These are phyloP conservation scores for Corchorus capsularis DNA, from an alignment of 345 rosid species.

Conservation along the genomic window DNA sequence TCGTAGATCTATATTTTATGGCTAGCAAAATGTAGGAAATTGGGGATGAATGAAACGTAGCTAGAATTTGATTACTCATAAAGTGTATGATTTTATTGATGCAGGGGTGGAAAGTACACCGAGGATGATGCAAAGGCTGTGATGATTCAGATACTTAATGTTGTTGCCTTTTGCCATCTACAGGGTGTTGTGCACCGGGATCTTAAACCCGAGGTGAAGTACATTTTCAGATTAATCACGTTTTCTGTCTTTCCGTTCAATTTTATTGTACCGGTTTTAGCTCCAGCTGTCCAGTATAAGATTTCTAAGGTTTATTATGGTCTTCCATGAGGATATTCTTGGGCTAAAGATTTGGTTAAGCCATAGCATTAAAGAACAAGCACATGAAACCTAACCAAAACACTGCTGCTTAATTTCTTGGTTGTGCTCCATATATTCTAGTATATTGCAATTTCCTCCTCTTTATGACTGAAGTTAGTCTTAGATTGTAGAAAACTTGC, in stretches of 20 bases:
- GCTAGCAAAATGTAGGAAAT: background rate
- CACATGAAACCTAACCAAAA: background rate
- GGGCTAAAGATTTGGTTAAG: background rate
- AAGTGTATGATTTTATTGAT: slow-evolving; percentile 16
- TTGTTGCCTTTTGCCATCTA: slow-evolving; percentile 94
- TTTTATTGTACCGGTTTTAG: background rate
- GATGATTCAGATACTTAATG: slow-evolving; percentile 82
- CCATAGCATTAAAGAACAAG: background rate
- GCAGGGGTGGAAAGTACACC: slow-evolving; percentile 94
- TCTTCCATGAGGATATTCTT: background rate
- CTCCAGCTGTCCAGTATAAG: background rate
- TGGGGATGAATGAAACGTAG: slow-evolving; percentile 15
- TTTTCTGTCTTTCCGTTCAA: slow-evolving; percentile 5
- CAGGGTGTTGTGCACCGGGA: slow-evolving; percentile 99
- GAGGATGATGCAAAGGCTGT: slow-evolving; percentile 97
- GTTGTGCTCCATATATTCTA: background rate
- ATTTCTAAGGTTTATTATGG: background rate
- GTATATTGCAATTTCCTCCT: background rate
- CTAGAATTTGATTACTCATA: slow-evolving; percentile 15
- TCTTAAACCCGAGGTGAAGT: slow-evolving; percentile 93
- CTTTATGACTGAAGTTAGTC: background rate
- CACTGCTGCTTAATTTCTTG: background rate
- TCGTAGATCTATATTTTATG: background rate
- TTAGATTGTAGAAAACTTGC: background rate
- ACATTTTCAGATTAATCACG: background rate